Percentiles rank a stretch among this genome's conserved stretches.
phyloP scores from a whole-genome alignment of 2,329 filamentous ascomycete species.

The Colletotrichum sp. region DNA sequence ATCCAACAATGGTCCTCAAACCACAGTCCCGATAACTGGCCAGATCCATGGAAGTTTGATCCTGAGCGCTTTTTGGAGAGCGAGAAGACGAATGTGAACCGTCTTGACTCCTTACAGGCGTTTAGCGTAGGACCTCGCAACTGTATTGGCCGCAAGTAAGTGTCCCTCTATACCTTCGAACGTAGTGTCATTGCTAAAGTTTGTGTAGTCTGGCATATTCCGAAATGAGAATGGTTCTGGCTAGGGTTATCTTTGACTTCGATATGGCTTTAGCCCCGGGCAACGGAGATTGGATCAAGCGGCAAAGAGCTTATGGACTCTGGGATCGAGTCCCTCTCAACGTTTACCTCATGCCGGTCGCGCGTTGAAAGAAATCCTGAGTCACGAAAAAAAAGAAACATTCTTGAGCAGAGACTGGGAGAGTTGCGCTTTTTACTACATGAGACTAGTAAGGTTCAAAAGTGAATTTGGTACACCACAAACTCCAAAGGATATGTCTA shows the following conservation, averaged over 20 bases:
- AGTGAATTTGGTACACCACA: background rate
- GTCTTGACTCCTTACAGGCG: background rate
- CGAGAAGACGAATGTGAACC: background rate
- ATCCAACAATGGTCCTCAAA: background rate
- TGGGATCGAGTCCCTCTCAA: background rate
- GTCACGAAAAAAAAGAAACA: background rate
- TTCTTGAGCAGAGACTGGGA: background rate
- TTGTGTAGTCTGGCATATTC: background rate
- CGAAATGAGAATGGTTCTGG: constrained; percentile 7
- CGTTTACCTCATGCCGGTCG: background rate
- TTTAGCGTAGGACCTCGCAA: constrained; percentile 13
- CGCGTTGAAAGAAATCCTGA: background rate
- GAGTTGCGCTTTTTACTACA: background rate
- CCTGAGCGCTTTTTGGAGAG: constrained; percentile 3
- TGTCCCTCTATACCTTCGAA: background rate
- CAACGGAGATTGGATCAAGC: background rate
- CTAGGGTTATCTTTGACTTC: background rate
- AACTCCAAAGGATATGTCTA: background rate
- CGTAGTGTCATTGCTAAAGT: background rate
- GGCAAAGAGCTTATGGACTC: background rate
- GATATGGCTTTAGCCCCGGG: background rate
- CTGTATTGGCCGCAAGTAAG: constrained; percentile 16
- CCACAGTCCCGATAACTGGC: background rate
- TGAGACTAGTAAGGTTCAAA: background rate
- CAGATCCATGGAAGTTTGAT: background rate